These are phyloP conservation scores for Prunus davidiana DNA, from an alignment of 306 rosid genomes.

Conservation along the genomic window DNA sequence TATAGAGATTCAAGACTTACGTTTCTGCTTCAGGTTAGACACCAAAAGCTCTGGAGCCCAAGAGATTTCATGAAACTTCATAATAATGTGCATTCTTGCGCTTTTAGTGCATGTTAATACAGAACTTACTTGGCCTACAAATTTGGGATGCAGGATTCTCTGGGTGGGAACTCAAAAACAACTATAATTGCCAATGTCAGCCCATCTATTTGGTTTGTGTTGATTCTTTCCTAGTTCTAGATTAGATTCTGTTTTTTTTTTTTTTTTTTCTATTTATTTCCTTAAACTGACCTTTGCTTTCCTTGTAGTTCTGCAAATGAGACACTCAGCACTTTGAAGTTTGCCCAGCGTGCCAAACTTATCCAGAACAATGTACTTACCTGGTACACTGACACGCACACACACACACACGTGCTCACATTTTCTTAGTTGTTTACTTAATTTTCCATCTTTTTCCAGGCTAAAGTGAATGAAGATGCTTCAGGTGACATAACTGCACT, in stretches of 20 bases:
- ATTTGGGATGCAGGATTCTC: conserved; percentile 75
- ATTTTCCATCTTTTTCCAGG: conserved; percentile 35
- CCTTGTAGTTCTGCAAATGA: conserved; percentile 77
- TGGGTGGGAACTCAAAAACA: conserved; percentile 98
- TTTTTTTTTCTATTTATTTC: conserved; percentile 11
- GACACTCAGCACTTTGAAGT: conserved; percentile 93
- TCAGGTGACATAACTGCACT: conserved; percentile 83
- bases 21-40: conserved; percentile 93
- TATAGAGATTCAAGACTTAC: conserved; percentile 97
- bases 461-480: conserved; percentile 94
- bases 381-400: conserved; percentile 15
- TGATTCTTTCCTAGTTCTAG: conserved; percentile 22
- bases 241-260: conserved; percentile 5
- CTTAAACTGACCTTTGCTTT: conserved; percentile 30
- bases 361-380: conserved; percentile 83
- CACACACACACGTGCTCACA: background rate
- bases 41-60: conserved; percentile 18
- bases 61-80: background rate
- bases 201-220: conserved; percentile 81
- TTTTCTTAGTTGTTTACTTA: conserved; percentile 13
- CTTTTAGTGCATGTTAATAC: background rate
- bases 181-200: conserved; percentile 93
- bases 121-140: conserved; percentile 16
- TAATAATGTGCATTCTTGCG: background rate
- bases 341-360: conserved; percentile 98